Evolutionary conservation across 371 early-diverging fungal species (phyloP).

Genomic region (Smittium mucronatum): DNA sequence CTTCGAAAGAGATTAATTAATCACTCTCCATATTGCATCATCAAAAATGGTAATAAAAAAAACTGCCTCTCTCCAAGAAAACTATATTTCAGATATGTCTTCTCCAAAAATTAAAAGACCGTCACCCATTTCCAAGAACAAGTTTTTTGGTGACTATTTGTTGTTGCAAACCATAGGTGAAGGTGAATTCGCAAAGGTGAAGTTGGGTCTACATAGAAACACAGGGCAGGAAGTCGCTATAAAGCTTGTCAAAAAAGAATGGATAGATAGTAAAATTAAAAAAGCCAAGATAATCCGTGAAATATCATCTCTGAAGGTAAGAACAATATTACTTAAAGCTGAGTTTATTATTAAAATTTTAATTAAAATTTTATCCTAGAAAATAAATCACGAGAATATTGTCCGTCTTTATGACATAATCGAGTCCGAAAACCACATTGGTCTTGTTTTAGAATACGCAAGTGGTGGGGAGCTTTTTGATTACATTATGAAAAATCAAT

Average conservation of each 20-base stretch:
- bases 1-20: too few relatives aligned
- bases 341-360: not conserved
- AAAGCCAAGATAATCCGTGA: constrained; percentile 70
- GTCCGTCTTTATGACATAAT: constrained; percentile 91
- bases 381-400: constrained; percentile 78
- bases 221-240: constrained; percentile 85
- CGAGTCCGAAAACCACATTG: constrained; percentile 87
- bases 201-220: constrained; percentile 81
- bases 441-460: constrained; percentile 92
- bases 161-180: constrained; percentile 92
- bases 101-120: not conserved
- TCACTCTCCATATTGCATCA: too few relatives aligned
- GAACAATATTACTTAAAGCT: constrained; percentile 3
- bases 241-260: constrained; percentile 66
- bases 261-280: constrained; percentile 58
- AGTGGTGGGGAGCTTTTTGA: constrained; percentile 94
- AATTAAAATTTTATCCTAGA: constrained; percentile 32
- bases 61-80: not conserved
- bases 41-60: not conserved
- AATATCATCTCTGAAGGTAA: constrained; percentile 67
- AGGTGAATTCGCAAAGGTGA: constrained; percentile 97
- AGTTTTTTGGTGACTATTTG: constrained; percentile 88
- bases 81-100: not conserved
- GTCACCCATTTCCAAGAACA: constrained; percentile 26
- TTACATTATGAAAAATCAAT: constrained; percentile 85